These are phyloP conservation scores for Sarocladium brachiariae DNA, from an alignment of 2,329 filamentous ascomycete species.

Conservation along the genomic window DNA sequence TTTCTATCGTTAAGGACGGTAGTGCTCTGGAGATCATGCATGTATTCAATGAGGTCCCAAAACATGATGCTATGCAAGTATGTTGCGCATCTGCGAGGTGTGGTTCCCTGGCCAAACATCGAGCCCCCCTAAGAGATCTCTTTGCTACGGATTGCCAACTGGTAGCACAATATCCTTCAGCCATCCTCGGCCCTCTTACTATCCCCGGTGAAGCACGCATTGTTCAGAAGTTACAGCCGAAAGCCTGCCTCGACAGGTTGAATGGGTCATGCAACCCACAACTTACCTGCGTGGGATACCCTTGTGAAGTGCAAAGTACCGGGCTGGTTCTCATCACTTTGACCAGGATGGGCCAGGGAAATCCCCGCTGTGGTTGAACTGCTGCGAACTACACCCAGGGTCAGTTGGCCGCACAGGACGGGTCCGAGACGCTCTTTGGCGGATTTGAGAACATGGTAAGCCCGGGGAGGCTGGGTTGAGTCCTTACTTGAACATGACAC, in stretches of 20 bases:
- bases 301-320: not conserved
- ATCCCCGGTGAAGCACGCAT: not conserved
- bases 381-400: not conserved
- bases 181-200: not conserved
- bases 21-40: no score
- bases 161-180: constrained; percentile 3
- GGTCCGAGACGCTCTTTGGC: not conserved
- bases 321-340: not conserved
- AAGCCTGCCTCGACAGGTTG: not conserved
- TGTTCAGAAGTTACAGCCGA: not conserved
- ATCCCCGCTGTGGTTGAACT: not conserved
- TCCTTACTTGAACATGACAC: not conserved
- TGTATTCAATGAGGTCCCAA: no score
- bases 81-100: constrained; percentile 27
- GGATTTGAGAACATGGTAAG: not conserved
- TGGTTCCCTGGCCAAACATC: not conserved
- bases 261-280: not conserved
- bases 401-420: not conserved
- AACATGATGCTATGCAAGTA: constrained; percentile 23
- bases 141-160: no score
- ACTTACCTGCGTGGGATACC: not conserved
- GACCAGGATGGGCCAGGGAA: not conserved
- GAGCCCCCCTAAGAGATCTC: no score
- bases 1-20: not conserved
- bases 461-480: not conserved